phyloP scores from a whole-genome alignment of 805 yeast species.

The Myxozyma neglecta region DNA sequence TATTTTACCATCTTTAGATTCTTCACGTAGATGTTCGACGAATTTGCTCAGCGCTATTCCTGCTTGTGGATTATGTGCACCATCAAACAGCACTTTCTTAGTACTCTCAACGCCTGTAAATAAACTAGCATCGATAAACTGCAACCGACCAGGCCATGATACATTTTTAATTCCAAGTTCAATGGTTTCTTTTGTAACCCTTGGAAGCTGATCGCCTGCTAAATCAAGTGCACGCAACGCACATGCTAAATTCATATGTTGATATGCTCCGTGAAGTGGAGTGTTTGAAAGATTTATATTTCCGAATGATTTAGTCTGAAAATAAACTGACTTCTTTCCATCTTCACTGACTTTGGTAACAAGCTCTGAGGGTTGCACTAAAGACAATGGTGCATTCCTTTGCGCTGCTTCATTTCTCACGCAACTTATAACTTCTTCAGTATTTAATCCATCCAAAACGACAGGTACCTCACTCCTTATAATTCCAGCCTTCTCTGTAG shows the following conservation, averaged over 20 bases:
- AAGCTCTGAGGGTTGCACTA: background rate
- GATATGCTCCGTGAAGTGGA: slow-evolving; percentile 74
- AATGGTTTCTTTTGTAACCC: slow-evolving; percentile 44
- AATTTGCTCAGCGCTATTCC: slow-evolving; percentile 68
- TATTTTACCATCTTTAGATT: slow-evolving; percentile 39
- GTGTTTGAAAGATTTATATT: slow-evolving; percentile 40
- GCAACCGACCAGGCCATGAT: slow-evolving; percentile 87
- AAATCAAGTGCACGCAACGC: slow-evolving; percentile 58
- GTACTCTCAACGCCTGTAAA: slow-evolving; percentile 3
- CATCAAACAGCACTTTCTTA: slow-evolving; percentile 64
- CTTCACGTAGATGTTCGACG: slow-evolving; percentile 41
- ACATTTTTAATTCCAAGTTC: slow-evolving; percentile 55
- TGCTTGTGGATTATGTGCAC: slow-evolving; percentile 90
- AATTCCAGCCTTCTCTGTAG: slow-evolving; percentile 83
- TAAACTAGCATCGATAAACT: slow-evolving; percentile 41
- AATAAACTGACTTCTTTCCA: background rate
- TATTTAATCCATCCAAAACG: slow-evolving; percentile 72
- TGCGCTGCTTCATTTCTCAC: slow-evolving; percentile 45
- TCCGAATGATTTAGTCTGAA: slow-evolving; percentile 37
- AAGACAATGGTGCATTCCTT: background rate
- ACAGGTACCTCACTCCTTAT: slow-evolving; percentile 61
- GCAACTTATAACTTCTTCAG: slow-evolving; percentile 49
- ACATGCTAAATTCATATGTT: slow-evolving; percentile 64
- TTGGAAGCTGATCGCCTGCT: slow-evolving; percentile 31
- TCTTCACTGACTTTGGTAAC: background rate